These are phyloP conservation scores for Alternaria burnsii DNA, from an alignment of 2,329 filamentous ascomycete genomes.

Conservation along the genomic window DNA sequence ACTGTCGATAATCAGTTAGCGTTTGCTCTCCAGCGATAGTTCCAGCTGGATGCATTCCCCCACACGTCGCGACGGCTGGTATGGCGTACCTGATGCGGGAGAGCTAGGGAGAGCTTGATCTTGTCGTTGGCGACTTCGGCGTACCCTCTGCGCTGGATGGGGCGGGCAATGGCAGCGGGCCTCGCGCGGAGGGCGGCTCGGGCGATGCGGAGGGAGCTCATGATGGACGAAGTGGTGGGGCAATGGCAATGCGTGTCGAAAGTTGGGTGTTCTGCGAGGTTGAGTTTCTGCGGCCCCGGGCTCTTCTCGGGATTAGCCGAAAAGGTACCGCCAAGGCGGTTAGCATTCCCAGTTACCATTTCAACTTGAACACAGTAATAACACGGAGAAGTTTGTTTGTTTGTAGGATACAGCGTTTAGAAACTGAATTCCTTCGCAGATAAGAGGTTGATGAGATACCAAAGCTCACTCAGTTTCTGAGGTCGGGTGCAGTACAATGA, in stretches of 20 bases:
- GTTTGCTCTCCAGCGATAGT: not conserved
- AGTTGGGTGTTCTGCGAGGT: constrained; percentile 40
- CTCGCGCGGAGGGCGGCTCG: constrained; percentile 84
- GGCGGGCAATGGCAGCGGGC: constrained; percentile 76
- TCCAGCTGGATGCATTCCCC: constrained; percentile 5
- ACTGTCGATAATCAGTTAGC: constrained; percentile 56
- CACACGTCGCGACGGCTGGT: constrained; percentile 18
- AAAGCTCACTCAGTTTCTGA: too few species aligned
- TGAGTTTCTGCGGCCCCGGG: constrained; percentile 33
- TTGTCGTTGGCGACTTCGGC: constrained; percentile 66
- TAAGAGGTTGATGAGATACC: not conserved
- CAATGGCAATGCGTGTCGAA: constrained; percentile 50
- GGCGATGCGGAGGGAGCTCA: constrained; percentile 95
- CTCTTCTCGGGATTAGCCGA: constrained; percentile 32
- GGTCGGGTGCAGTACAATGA: not conserved
- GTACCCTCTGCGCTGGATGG: constrained; percentile 87
- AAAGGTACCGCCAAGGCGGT: not conserved
- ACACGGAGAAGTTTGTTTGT: not conserved
- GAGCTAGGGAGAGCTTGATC: constrained; percentile 97
- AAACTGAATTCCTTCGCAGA: not conserved
- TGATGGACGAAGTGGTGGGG: constrained; percentile 58
- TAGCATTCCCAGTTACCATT: not conserved
- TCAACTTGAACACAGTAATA: not conserved
- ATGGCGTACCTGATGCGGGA: constrained; percentile 93
- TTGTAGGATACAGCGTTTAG: too few species aligned